Percentiles rank a stretch among this genome's conserved stretches.
Evolutionary conservation across 1,139 yeast species (phyloP).

Genomic region (Blastobotrys buckinghamii): DNA sequence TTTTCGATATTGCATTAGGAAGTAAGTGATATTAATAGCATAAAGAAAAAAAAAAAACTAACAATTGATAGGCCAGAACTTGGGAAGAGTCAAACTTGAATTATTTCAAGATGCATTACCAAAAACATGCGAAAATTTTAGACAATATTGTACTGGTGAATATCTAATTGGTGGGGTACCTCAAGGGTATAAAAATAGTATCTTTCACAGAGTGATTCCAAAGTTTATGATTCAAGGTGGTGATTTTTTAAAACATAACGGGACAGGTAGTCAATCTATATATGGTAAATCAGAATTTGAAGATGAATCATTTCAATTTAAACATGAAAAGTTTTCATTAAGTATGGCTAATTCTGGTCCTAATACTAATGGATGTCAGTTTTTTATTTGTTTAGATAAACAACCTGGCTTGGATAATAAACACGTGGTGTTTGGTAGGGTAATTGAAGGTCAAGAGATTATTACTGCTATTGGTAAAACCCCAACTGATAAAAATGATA

Average conservation of each 20-base stretch:
- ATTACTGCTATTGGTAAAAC: slow-evolving; percentile 65
- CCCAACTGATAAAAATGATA: slow-evolving; percentile 55
- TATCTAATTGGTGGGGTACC: slow-evolving; percentile 39
- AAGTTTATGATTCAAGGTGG: slow-evolving; percentile 60
- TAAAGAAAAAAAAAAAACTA: neutral
- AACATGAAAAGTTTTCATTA: slow-evolving; percentile 46
- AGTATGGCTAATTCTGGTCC: slow-evolving; percentile 45
- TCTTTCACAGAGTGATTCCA: slow-evolving; percentile 78
- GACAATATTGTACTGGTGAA: slow-evolving; percentile 54
- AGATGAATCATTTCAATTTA: slow-evolving; percentile 70
- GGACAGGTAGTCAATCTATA: slow-evolving; percentile 40
- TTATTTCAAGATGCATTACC: slow-evolving; percentile 41
- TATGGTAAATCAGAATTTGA: slow-evolving; percentile 64
- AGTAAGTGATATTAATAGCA: neutral
- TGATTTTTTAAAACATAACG: slow-evolving; percentile 41
- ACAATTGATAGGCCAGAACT: neutral
- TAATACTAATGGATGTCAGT: slow-evolving; percentile 40
- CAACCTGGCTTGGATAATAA: slow-evolving; percentile 34
- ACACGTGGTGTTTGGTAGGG: slow-evolving; percentile 39
- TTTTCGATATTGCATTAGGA: slow-evolving; percentile 4
- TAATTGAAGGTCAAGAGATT: slow-evolving; percentile 51
- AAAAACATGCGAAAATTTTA: slow-evolving; percentile 46
- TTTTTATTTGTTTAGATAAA: slow-evolving; percentile 33
- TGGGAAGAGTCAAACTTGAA: slow-evolving; percentile 44
- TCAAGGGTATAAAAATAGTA: slow-evolving; percentile 63